These are phyloP conservation scores for Fusarium stilboides DNA, from an alignment of 2,329 filamentous ascomycete species.

Conservation along the genomic window DNA sequence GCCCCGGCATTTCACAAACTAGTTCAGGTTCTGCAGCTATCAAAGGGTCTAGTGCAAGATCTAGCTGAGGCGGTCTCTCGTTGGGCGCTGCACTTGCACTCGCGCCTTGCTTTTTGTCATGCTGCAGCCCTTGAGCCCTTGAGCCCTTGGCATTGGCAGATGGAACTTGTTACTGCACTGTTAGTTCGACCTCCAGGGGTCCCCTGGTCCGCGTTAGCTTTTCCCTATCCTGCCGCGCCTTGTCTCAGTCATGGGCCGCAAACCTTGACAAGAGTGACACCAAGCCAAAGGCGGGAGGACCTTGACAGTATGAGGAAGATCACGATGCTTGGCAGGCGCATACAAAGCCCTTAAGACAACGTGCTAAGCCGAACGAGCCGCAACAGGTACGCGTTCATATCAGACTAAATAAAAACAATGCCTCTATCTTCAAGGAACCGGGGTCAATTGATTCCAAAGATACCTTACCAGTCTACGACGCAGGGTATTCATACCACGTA, in stretches of 20 bases:
- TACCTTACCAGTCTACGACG: background rate
- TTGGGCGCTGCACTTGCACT: background rate
- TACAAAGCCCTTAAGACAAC: background rate
- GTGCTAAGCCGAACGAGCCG: constrained; percentile 21
- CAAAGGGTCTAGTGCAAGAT: constrained; percentile 33
- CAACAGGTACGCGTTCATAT: constrained; percentile 7
- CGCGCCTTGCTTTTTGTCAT: constrained; percentile 25
- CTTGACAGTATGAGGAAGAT: constrained; percentile 22
- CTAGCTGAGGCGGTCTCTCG: constrained; percentile 31
- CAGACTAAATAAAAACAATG: constrained; percentile 8
- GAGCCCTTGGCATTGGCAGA: background rate
- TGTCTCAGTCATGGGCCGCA: constrained; percentile 27
- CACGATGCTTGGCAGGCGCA: constrained; percentile 20
- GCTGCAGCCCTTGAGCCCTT: no score
- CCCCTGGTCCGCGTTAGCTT: constrained; percentile 34
- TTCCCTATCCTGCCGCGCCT: constrained; percentile 31
- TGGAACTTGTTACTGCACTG: constrained; percentile 2
- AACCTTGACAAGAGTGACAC: constrained; percentile 35
- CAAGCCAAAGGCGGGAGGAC: constrained; percentile 18
- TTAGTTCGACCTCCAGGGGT: constrained; percentile 18
- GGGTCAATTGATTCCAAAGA: no score
- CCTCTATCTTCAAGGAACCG: constrained; percentile 18
- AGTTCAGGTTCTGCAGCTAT: constrained; percentile 24
- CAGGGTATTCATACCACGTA: constrained; percentile 7
- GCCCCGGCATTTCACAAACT: constrained; percentile 36